These are phyloP conservation scores for Clonostachys sp. DNA, from an alignment of 2,329 filamentous ascomycete species.

Conservation along the genomic window DNA sequence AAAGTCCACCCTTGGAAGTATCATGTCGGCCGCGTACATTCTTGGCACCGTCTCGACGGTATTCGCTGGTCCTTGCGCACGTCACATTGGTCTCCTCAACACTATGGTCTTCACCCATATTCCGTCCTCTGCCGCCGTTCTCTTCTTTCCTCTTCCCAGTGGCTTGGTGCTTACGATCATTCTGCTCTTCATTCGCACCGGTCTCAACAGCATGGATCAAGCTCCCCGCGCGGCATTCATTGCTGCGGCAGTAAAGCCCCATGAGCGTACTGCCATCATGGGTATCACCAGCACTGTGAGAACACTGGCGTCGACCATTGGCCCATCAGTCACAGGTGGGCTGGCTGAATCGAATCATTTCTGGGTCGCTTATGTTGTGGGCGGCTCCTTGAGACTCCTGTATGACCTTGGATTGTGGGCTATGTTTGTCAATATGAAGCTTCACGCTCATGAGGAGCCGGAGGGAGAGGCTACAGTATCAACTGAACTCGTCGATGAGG, in stretches of 20 bases:
- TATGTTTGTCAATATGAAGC: constrained; percentile 53
- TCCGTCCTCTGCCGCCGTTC: constrained; percentile 56
- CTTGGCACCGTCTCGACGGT: constrained; percentile 47
- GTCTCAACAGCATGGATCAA: constrained; percentile 67
- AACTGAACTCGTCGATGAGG: not conserved
- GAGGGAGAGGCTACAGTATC: no score
- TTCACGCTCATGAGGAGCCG: constrained; percentile 35
- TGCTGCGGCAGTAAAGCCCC: constrained; percentile 58
- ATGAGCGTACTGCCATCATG: constrained; percentile 67
- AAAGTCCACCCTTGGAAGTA: constrained; percentile 56
- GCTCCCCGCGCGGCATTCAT: constrained; percentile 63
- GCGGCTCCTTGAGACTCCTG: constrained; percentile 44
- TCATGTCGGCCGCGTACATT: constrained; percentile 49
- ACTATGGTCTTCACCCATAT: constrained; percentile 61
- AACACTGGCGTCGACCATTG: constrained; percentile 51
- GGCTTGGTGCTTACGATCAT: constrained; percentile 45
- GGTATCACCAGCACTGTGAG: constrained; percentile 59
- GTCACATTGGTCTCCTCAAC: constrained; percentile 56
- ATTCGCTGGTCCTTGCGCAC: constrained; percentile 53
- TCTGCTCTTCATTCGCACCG: constrained; percentile 54
- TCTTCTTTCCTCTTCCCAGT: constrained; percentile 53
- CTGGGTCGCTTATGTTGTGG: constrained; percentile 59
- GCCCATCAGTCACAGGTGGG: constrained; percentile 50
- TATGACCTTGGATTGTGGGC: constrained; percentile 57
- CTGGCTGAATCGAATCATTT: constrained; percentile 48